phyloP scores from a whole-genome alignment of 371 early-diverging fungal species.

The Apophysomyces variabilis region DNA sequence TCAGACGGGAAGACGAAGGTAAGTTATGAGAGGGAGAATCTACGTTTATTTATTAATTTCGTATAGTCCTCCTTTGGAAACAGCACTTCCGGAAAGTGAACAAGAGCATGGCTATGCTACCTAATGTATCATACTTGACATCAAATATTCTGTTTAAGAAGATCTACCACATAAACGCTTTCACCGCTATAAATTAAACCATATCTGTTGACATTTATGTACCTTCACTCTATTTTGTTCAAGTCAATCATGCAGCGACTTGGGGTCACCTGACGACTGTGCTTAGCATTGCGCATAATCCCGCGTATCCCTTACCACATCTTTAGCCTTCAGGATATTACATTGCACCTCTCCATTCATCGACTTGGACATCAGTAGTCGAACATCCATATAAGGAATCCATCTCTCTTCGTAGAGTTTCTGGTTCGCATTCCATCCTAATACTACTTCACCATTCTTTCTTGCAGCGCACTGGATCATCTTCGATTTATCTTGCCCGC shows the following conservation, averaged over 20 bases:
- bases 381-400: neutral
- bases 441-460: neutral
- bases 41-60: neutral
- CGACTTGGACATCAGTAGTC: neutral
- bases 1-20: constrained; percentile 26
- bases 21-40: neutral
- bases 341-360: neutral
- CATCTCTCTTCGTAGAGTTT: neutral
- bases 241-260: neutral
- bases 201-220: neutral
- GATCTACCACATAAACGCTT: neutral
- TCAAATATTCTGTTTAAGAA: neutral
- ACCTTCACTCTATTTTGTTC: neutral
- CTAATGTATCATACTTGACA: neutral
- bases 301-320: neutral
- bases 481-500: neutral
- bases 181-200: neutral
- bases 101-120: neutral
- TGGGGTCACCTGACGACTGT: neutral
- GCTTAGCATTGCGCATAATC: neutral
- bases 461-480: neutral
- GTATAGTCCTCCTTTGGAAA: neutral
- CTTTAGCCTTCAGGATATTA: neutral
- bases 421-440: neutral
- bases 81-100: neutral